phyloP scores from a whole-genome alignment of 331 rosid species.

The Erythrophleum ivorense region DNA sequence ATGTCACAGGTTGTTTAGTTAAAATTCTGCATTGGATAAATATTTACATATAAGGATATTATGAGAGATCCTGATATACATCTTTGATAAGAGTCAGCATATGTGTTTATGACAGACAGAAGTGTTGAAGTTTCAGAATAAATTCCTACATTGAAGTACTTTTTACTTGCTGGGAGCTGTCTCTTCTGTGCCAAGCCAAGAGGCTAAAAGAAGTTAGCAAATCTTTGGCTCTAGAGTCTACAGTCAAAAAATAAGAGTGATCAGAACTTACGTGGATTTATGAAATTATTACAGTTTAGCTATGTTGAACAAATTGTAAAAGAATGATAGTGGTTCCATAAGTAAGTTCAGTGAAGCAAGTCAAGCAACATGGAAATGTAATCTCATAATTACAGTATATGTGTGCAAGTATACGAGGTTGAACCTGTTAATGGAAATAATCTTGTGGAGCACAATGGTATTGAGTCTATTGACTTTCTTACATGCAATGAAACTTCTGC shows the following conservation, averaged over 20 bases:
- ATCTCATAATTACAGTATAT: background rate
- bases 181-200: constrained; percentile 5
- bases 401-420: background rate
- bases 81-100: background rate
- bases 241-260: background rate
- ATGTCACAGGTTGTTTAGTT: background rate
- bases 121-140: background rate
- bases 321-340: background rate
- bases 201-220: background rate
- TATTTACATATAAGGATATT: background rate
- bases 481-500: background rate
- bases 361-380: background rate
- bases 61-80: constrained; percentile 1
- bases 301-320: background rate
- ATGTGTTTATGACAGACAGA: background rate
- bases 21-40: constrained; percentile 4
- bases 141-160: background rate
- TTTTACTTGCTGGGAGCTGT: constrained; percentile 1
- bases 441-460: background rate
- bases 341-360: background rate
- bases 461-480: background rate
- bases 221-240: background rate
- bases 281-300: background rate
- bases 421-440: background rate
- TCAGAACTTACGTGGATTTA: background rate